A percentile compares a stretch with the other conserved stretches of the same genome.
Evolutionary conservation across 495 filamentous ascomycete species (phyloP).

Genomic region (Delitschia confertaspora): DNA sequence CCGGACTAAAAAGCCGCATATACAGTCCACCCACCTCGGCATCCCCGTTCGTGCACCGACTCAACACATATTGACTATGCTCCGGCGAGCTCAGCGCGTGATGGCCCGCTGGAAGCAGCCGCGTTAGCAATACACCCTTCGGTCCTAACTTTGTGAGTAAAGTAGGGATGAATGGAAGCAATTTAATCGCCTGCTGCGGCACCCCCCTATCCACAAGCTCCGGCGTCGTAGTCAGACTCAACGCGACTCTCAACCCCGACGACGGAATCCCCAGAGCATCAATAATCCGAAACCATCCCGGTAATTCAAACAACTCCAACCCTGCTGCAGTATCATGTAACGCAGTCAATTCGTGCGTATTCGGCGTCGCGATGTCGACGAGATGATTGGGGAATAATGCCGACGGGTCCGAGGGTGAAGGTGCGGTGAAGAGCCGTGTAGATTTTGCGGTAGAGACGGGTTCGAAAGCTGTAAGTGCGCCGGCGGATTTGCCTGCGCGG

Average conservation of each 20-base stretch:
- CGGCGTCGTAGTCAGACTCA: conserved; percentile 51
- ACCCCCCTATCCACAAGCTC: conserved; percentile 68
- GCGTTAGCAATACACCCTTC: conserved; percentile 69
- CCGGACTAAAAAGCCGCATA: conserved; percentile 67
- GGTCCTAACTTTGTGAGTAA: conserved; percentile 77
- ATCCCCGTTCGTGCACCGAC: conserved; percentile 41
- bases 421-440: conserved; percentile 49
- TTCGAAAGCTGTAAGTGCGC: conserved; percentile 66
- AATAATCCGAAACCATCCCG: conserved; percentile 70
- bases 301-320: conserved; percentile 54
- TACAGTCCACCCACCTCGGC: conserved; percentile 68
- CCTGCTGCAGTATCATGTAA: conserved; percentile 61
- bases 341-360: conserved; percentile 66
- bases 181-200: conserved; percentile 70
- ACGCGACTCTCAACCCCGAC: conserved; percentile 50
- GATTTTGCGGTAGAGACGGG: conserved; percentile 82
- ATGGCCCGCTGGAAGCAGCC: conserved; percentile 57
- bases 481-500: conserved; percentile 42
- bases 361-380: conserved; percentile 70
- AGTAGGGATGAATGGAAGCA: conserved; percentile 80
- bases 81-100: conserved; percentile 51
- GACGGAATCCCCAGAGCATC: conserved; percentile 63
- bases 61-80: conserved; percentile 59
- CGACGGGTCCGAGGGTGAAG: conserved; percentile 7
- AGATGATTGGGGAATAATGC: conserved; percentile 51